Evolutionary conservation across 2,329 filamentous ascomycete genomes (phyloP), one percentile per base, ranked within the genome.

Genomic region (Dothideomycetes sp.): DNA sequence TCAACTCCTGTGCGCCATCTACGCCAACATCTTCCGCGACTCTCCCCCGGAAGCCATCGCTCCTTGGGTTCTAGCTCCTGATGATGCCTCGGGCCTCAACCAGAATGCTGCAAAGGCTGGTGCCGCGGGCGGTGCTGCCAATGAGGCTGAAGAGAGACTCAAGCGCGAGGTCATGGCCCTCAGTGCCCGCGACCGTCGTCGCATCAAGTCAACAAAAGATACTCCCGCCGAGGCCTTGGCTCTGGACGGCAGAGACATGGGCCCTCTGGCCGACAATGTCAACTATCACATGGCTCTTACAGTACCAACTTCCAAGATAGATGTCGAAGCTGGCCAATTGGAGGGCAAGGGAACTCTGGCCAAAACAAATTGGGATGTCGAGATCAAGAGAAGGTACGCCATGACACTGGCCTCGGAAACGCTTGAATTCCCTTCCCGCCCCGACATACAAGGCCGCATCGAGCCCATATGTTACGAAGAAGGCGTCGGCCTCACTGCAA

Each of bases 61-160:
- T 45, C 70, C 66, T 49, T 81, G 74, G 73, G 77, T 81, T 35
- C 72, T 72, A 30, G 74, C 75, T 24, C 77, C 74, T 46, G 89
- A 91, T 45, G 94, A 89, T 14, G 78, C 77, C 36, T 79, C 64
- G 31, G 71, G 77, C 37, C 87, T 84, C 12, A 81, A 84, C 4
- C 76, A 81, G 49, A 50, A 45, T 37, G 49, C 51, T 12, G 47
- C 46, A 29, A 48, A 51, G 4, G 18, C 35, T 2, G 41, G 31
- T 31, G 49, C 50, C n/a, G 68, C 69, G 11, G 62, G 66, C 24
- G 54, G 56, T 24, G 68, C 69, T 15, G 73, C 73, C 35, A 75
- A 80, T 62, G 72, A 72, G 40, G 69, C 70, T 31, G 76, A 80
- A 53, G 75, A 79, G 55, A 59, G 76, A 46, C 57, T 79, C 36